Conservation (phyloP, 306 rosid species). For the Gillenia trifoliata region DNA sequence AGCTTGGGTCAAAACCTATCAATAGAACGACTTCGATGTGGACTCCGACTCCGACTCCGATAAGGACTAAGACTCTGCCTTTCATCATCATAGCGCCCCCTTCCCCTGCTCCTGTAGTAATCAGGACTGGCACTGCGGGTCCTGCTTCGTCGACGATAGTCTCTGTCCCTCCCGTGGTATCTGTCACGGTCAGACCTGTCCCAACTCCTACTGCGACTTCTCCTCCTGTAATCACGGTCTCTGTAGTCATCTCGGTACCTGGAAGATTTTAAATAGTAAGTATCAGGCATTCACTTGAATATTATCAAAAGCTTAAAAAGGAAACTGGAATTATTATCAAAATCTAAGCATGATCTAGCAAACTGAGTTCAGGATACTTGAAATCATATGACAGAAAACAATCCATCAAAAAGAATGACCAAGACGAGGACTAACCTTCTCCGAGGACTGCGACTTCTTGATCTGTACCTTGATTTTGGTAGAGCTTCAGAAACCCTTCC, state of each 20-base stretch:
- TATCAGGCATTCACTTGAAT: neutral
- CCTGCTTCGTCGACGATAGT: conserved; percentile 52
- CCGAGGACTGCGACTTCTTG: conserved; percentile 84
- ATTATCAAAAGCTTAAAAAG: neutral
- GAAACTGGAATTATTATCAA: neutral
- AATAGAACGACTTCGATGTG: conserved; percentile 30
- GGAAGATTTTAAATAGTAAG: neutral
- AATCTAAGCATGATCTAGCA: neutral
- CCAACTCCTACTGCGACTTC: conserved; percentile 72
- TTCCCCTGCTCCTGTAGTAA: conserved; percentile 54
- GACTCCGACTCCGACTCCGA: neutral
- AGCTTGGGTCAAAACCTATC: conserved; percentile 44
- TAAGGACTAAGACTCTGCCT: conserved; percentile 39
- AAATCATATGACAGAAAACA: neutral
- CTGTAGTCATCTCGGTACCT: conserved; percentile 60
- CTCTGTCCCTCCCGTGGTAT: conserved; percentile 57
- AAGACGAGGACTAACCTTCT: conserved; percentile 37
- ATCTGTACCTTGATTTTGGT: conserved; percentile 45
- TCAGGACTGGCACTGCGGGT: conserved; percentile 73
- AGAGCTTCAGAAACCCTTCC: conserved; percentile 64
- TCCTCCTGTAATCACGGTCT: conserved; percentile 54
- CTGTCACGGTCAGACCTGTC: conserved; percentile 64
- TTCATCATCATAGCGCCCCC: conserved; percentile 60
- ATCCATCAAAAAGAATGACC: neutral
- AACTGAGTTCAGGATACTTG: neutral